Base-by-base conservation (phyloP, 306 rosid species). In the Begonia loranthoides region DNA sequence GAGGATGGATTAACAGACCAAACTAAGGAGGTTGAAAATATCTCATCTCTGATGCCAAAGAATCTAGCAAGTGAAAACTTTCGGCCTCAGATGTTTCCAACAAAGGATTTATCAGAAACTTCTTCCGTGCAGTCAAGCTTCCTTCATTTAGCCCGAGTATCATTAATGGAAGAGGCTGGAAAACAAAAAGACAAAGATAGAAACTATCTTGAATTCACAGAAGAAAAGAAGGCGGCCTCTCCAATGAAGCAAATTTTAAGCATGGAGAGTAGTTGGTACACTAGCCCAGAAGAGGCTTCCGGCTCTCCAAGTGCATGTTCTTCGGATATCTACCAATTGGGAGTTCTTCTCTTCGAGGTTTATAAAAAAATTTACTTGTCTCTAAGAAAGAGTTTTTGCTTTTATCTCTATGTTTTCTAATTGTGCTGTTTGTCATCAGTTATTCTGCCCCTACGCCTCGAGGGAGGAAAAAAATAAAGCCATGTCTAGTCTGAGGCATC, bases 271-370 rank as follows among this genome's bases (percentile, higher is more conserved):
- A 86, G 62, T 65, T 90, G 99, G 99, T 90, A 90, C 65, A 56
- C 77, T 54, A 90, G 94, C 65, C 94, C 99, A 1, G 99, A 90
- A 72, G 99, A 90, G 74, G 65, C 54, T 52, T 58, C 78, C 13
- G 82, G 71, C 55, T 66, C 58, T 61, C 60, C 73, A 54, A 76
- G 83, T 72, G 74, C 88, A 1, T 76, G 94, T 62, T 87, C 99
- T 74, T 86, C 99, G 0, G 99, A 90, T 50, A 65, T 86, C 49
- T 90, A 90, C 54, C 70, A 80, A 33, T 77, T 90, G 62, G 99
- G 99, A 40, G 80, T 86, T 78, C 94, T 90, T 55, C 95, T 90
- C 62, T 90, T 90, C 52, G 99, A 90, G 94, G 95, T 80, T 58
- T 44, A 50, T 66, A 51, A 51, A 19, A 12, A 58, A 61, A 51